Conservation (phyloP, 2,329 filamentous ascomycete species). For the Penicillium sp. region DNA sequence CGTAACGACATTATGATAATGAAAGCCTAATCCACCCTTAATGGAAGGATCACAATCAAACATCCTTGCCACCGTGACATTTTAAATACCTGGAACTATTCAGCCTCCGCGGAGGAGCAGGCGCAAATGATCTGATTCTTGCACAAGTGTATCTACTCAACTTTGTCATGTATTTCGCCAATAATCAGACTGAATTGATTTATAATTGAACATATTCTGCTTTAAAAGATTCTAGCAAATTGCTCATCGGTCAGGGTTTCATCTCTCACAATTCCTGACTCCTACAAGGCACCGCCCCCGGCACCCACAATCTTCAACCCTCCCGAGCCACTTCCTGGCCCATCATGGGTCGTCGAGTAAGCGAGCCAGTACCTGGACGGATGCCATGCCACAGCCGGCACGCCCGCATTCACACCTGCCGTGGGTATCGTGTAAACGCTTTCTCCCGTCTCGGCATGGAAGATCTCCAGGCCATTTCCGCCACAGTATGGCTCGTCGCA, state of each 20-base stretch:
- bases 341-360: constrained; percentile 43
- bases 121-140: too few relatives aligned
- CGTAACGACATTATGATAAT: constrained; percentile 16
- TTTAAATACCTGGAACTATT: too few relatives aligned
- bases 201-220: too few relatives aligned
- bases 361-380: constrained; percentile 46
- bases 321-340: constrained; percentile 32
- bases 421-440: constrained; percentile 43
- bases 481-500: constrained; percentile 43
- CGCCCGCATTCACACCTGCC: constrained; percentile 31
- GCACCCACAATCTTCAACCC: constrained; percentile 46
- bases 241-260: too few relatives aligned
- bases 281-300: constrained; percentile 29
- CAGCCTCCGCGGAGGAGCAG: too few relatives aligned
- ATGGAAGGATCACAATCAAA: too few relatives aligned
- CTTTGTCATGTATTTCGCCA: too few relatives aligned
- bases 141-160: too few relatives aligned
- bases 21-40: constrained; percentile 6
- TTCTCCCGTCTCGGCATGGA: constrained; percentile 47
- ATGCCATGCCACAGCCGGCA: constrained; percentile 47
- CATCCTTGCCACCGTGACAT: too few relatives aligned
- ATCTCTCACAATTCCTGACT: too few relatives aligned
- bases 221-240: too few relatives aligned
- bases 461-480: constrained; percentile 43
- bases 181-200: too few relatives aligned